A percentile compares a stretch with the other conserved stretches of the same genome.
Evolutionary conservation across 768 basidiomycete genomes (phyloP).

Genomic region (Lactarius quietus): DNA sequence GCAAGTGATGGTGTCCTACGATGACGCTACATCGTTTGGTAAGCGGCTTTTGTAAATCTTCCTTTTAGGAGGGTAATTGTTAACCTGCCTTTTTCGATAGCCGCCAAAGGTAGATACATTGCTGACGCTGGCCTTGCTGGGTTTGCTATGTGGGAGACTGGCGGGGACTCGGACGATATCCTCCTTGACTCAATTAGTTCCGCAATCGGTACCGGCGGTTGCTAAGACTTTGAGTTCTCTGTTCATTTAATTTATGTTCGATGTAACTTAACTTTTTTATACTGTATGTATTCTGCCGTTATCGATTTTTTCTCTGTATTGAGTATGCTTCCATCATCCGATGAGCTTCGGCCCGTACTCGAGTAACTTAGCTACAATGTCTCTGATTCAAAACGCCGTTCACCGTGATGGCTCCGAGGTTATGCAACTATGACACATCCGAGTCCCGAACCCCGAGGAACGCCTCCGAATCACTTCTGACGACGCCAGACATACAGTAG

Average conservation of each 20-base stretch:
- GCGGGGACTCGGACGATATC: conserved; percentile 40
- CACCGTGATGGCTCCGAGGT: too few species aligned
- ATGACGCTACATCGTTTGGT: conserved; percentile 34
- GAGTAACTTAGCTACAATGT: too few species aligned
- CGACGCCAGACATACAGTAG: too few species aligned
- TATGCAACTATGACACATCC: too few species aligned
- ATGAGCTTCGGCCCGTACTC: too few species aligned
- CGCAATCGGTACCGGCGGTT: conserved; percentile 11
- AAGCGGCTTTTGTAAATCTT: neutral
- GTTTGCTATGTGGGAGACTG: conserved; percentile 46
- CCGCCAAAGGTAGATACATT: conserved; percentile 44
- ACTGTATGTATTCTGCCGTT: too few species aligned
- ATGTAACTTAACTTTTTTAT: too few species aligned
- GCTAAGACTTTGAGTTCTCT: neutral
- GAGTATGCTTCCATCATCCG: too few species aligned
- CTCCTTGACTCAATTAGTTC: conserved; percentile 35
- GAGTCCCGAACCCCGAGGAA: too few species aligned
- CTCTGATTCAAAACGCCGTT: too few species aligned
- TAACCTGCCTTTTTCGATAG: conserved; percentile 28
- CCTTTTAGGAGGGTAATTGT: neutral
- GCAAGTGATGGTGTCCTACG: conserved; percentile 36
- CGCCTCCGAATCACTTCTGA: too few species aligned
- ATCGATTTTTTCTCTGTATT: too few species aligned
- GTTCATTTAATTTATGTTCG: neutral
- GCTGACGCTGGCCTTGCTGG: conserved; percentile 35